phyloP scores from a whole-genome alignment of 257 asterid genomes.

The Leonotis leonurus region DNA sequence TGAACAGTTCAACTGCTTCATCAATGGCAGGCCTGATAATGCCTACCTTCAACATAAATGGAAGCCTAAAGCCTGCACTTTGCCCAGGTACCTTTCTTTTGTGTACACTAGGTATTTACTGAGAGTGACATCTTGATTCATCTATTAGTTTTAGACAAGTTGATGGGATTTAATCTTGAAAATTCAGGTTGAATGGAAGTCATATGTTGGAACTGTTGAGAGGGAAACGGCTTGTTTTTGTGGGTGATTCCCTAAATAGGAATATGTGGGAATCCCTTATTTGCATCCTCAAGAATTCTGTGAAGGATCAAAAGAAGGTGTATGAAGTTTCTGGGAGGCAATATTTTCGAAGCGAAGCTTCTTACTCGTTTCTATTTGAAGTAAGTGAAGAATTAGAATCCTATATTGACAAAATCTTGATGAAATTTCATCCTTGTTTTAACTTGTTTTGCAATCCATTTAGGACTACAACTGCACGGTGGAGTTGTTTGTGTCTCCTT shows the following conservation, averaged over 20 bases:
- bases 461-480: conserved; percentile 64
- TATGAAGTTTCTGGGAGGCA: conserved; percentile 55
- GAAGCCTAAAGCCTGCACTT: conserved; percentile 81
- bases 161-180: too few relatives aligned
- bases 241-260: conserved; percentile 71
- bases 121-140: neutral
- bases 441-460: neutral
- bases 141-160: too few relatives aligned
- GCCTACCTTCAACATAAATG: conserved; percentile 55
- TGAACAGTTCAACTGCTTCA: conserved; percentile 78
- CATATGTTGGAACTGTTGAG: conserved; percentile 61
- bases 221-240: conserved; percentile 58
- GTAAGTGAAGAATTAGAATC: too few relatives aligned
- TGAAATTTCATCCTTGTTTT: neutral
- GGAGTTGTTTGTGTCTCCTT: conserved; percentile 68
- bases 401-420: too few relatives aligned
- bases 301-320: conserved; percentile 46
- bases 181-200: conserved; percentile 49
- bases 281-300: conserved; percentile 57
- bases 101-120: too few relatives aligned
- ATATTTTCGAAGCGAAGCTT: conserved; percentile 50
- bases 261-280: conserved; percentile 87
- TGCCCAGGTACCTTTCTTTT: conserved; percentile 79
- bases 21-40: conserved; percentile 74
- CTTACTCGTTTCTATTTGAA: conserved; percentile 53